Conservation (phyloP, 352 stramenopile species). For the Blastocystis hominis region DNA sequence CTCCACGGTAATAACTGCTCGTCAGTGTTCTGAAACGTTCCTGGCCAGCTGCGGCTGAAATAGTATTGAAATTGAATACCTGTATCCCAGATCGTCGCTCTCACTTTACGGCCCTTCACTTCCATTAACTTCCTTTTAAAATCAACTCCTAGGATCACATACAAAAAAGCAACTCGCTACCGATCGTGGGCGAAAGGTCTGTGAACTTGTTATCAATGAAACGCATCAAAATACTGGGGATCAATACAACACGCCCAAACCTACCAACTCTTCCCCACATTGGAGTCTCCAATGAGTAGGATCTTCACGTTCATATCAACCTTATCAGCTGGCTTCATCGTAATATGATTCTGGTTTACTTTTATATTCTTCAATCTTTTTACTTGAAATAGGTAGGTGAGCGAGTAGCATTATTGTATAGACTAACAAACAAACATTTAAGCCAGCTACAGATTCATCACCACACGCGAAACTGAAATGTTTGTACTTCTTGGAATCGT, state of each 20-base stretch:
- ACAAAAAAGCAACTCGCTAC: neutral
- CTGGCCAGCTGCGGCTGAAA: constrained; percentile 66
- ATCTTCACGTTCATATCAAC: constrained; percentile 78
- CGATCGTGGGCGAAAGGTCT: constrained; percentile 77
- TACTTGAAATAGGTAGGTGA: neutral
- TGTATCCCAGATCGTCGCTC: constrained; percentile 83
- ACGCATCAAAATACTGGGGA: constrained; percentile 73
- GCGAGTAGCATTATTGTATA: neutral
- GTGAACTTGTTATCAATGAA: constrained; percentile 82
- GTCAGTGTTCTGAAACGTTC: constrained; percentile 81
- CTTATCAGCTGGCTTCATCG: constrained; percentile 49
- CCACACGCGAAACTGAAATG: neutral
- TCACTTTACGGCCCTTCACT: constrained; percentile 76
- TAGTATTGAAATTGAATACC: neutral
- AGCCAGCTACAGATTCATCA: neutral
- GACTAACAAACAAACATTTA: neutral
- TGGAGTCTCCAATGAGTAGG: constrained; percentile 78
- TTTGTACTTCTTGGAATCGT: constrained; percentile 28
- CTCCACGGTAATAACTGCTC: constrained; percentile 79
- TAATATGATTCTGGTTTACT: neutral
- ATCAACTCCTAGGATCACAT: constrained; percentile 69
- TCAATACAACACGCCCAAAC: constrained; percentile 6
- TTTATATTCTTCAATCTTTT: neutral
- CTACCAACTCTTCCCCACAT: constrained; percentile 80
- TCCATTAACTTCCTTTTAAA: constrained; percentile 84